Conservation (phyloP, 495 filamentous ascomycete species). For the Trichoderma gamsii region DNA sequence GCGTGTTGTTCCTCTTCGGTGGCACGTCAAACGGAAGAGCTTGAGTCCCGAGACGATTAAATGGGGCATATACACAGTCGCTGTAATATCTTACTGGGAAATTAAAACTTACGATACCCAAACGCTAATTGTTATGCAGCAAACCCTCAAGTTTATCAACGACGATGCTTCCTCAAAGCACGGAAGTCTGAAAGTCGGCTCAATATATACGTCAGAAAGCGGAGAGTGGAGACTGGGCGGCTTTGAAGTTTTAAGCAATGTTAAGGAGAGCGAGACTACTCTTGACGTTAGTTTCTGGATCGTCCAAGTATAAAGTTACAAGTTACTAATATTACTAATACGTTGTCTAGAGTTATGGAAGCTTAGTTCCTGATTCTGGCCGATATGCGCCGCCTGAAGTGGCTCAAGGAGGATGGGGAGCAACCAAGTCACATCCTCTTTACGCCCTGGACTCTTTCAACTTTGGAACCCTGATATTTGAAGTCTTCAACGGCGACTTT, state of each 20-base stretch:
- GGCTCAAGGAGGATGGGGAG: conserved; percentile 79
- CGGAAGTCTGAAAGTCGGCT: conserved; percentile 74
- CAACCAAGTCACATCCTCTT: conserved; percentile 74
- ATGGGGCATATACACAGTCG: conserved; percentile 86
- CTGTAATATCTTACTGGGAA: conserved; percentile 47
- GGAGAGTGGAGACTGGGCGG: conserved; percentile 96
- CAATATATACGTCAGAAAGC: conserved; percentile 86
- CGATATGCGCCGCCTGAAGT: conserved; percentile 84
- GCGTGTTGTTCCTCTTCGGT: conserved; percentile 72
- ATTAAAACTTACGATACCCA: background rate
- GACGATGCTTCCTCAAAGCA: conserved; percentile 87
- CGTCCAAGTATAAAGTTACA: too few species aligned
- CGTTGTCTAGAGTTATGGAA: conserved; percentile 64
- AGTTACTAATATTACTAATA: background rate
- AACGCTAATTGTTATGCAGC: conserved; percentile 40
- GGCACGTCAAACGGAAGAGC: conserved; percentile 79
- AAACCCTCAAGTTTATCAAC: conserved; percentile 92
- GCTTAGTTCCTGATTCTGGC: conserved; percentile 73
- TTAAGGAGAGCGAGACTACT: conserved; percentile 89
- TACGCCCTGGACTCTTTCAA: conserved; percentile 80
- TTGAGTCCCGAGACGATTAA: conserved; percentile 84
- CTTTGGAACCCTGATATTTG: conserved; percentile 76
- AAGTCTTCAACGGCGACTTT: conserved; percentile 85
- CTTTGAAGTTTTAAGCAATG: conserved; percentile 86
- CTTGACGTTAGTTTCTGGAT: conserved; percentile 64